phyloP scores from a whole-genome alignment of 768 basidiomycete genomes.

The Rhodotorula graminis region DNA sequence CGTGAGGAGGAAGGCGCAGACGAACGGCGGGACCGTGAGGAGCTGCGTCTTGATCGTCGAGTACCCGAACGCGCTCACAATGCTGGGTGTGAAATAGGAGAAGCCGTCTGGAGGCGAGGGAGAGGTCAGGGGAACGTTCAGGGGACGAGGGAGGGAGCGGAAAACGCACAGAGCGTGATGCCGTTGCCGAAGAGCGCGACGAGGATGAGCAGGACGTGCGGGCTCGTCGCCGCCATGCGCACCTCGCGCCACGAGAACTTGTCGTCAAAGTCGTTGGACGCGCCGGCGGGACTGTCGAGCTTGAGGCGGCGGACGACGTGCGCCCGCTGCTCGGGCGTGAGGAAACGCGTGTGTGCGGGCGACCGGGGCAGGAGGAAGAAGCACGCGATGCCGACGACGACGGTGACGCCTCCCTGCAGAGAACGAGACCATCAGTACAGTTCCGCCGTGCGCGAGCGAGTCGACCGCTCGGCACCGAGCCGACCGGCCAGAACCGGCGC shows the following conservation, averaged over 20 bases:
- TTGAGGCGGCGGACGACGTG: conserved; percentile 38
- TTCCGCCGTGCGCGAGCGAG: no score
- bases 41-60: conserved; percentile 15
- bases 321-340: conserved; percentile 50
- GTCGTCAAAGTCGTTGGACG: conserved; percentile 43
- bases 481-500: no score
- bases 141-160: not conserved
- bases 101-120: conserved; percentile 9
- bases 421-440: conserved; percentile 38
- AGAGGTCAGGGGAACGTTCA: no score
- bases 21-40: conserved; percentile 24
- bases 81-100: conserved; percentile 18
- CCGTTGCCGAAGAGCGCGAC: conserved; percentile 67
- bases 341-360: conserved; percentile 54
- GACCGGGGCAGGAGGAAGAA: conserved; percentile 55
- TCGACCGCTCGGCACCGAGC: no score
- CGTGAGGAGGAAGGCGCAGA: conserved; percentile 24
- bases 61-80: conserved; percentile 53
- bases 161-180: conserved; percentile 50
- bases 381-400: conserved; percentile 55
- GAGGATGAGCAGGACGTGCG: conserved; percentile 57
- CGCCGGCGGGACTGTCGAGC: conserved; percentile 30
- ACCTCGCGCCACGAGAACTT: conserved; percentile 61
- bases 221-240: conserved; percentile 52
- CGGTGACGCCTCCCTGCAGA: conserved; percentile 60